phyloP scores from a whole-genome alignment of 176 grass and related monocot genomes.

The Ensete ventricosum region DNA sequence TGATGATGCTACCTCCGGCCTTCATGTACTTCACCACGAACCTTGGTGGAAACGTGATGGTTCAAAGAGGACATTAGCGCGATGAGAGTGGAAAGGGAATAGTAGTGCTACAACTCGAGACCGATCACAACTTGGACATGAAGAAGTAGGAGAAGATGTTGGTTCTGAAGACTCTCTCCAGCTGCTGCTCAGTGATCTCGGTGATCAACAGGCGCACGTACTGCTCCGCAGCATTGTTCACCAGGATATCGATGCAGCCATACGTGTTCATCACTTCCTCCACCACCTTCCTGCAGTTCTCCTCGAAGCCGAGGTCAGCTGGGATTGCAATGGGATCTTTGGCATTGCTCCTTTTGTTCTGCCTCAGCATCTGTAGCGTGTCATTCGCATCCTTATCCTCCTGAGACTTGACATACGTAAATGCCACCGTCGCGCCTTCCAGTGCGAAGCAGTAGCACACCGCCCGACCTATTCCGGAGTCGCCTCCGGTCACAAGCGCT shows the following conservation, averaged over 20 bases:
- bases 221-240: conserved; percentile 81
- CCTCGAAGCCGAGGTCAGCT: conserved; percentile 66
- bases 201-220: conserved; percentile 28
- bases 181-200: conserved; percentile 42
- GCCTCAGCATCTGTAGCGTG: conserved; percentile 42
- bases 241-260: conserved; percentile 55
- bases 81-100: no score
- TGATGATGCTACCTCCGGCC: conserved; percentile 40
- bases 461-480: conserved; percentile 80
- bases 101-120: no score
- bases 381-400: conserved; percentile 65
- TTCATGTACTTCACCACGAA: conserved; percentile 37
- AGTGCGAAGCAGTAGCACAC: conserved; percentile 64
- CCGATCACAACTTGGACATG: conserved; percentile 29
- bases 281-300: conserved; percentile 48
- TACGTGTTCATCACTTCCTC: conserved; percentile 31
- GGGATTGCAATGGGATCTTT: conserved; percentile 45
- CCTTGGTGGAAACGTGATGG: background rate
- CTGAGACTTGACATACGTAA: conserved; percentile 50
- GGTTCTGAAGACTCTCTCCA: conserved; percentile 68
- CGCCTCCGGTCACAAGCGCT: conserved; percentile 72
- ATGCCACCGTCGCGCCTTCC: conserved; percentile 72
- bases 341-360: conserved; percentile 24
- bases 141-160: conserved; percentile 70
- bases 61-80: background rate